phyloP scores from a whole-genome alignment of 371 early-diverging fungal genomes.

The Entomophthora muscae region DNA sequence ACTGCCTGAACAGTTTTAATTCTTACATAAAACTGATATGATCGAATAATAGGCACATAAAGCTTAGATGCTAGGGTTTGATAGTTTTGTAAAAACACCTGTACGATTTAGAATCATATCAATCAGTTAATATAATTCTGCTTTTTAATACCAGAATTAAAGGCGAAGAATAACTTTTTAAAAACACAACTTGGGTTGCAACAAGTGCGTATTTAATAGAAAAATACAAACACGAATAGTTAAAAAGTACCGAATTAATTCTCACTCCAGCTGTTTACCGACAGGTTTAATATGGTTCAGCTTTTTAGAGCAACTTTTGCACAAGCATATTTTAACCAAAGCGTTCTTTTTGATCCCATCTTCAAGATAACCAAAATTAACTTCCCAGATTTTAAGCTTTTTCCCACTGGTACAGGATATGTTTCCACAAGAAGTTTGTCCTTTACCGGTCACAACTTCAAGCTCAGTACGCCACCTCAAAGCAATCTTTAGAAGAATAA shows the following conservation, averaged over 20 bases:
- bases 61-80: too few species aligned
- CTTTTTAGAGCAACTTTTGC: slow-evolving; percentile 1
- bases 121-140: too few species aligned
- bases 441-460: slow-evolving; percentile 62
- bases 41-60: too few species aligned
- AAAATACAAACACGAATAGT: too few species aligned
- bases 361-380: slow-evolving; percentile 9
- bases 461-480: slow-evolving; percentile 65
- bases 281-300: background rate
- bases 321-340: slow-evolving; percentile 7
- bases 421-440: slow-evolving; percentile 13
- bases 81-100: too few species aligned
- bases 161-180: too few species aligned
- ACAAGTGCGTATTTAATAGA: too few species aligned
- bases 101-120: too few species aligned
- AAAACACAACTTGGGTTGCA: too few species aligned
- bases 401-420: background rate
- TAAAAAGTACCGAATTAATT: background rate
- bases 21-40: too few species aligned
- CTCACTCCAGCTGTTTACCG: background rate
- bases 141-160: too few species aligned
- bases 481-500: slow-evolving; percentile 27
- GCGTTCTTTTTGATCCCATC: slow-evolving; percentile 3
- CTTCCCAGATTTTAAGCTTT: background rate
- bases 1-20: too few species aligned